Evolutionary conservation across 164 flowering plant genomes (phyloP).

Genomic region (Litsea cubeba): DNA sequence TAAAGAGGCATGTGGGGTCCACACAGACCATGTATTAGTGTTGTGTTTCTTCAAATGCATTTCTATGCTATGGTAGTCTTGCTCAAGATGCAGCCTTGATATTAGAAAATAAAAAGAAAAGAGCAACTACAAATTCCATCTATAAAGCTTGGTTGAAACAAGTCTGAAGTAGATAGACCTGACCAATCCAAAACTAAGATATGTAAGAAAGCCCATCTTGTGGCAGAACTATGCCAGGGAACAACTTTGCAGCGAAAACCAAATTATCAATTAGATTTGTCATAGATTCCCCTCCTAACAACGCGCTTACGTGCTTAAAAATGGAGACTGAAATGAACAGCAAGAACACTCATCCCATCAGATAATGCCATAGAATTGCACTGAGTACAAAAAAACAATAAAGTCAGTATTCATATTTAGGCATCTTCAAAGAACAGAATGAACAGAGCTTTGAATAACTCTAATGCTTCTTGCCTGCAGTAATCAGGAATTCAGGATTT

Average conservation of each 20-base stretch:
- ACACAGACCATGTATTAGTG: not conserved
- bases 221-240: too few species aligned
- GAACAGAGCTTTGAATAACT: conserved; percentile 1
- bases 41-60: too few species aligned
- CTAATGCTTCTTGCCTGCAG: conserved; percentile 42
- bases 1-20: not conserved
- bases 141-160: not conserved
- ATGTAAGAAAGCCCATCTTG: not conserved
- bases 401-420: not conserved
- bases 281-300: conserved; percentile 80
- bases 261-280: not conserved
- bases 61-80: too few species aligned
- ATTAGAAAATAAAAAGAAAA: not conserved
- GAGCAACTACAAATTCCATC: too few species aligned
- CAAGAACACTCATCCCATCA: conserved; percentile 79
- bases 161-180: too few species aligned
- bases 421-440: not conserved
- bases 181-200: too few species aligned
- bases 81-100: not conserved
- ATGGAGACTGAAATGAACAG: conserved; percentile 34
- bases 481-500: conserved; percentile 64
- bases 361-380: conserved; percentile 87
- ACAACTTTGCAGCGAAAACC: not conserved
- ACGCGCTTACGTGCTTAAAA: conserved; percentile 79
- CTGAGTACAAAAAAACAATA: conserved; percentile 28